A percentile compares a stretch with the other conserved stretches of the same genome.
phyloP scores from a whole-genome alignment of 192 early-diverging fungal species.

The Coemansia aciculifera region DNA sequence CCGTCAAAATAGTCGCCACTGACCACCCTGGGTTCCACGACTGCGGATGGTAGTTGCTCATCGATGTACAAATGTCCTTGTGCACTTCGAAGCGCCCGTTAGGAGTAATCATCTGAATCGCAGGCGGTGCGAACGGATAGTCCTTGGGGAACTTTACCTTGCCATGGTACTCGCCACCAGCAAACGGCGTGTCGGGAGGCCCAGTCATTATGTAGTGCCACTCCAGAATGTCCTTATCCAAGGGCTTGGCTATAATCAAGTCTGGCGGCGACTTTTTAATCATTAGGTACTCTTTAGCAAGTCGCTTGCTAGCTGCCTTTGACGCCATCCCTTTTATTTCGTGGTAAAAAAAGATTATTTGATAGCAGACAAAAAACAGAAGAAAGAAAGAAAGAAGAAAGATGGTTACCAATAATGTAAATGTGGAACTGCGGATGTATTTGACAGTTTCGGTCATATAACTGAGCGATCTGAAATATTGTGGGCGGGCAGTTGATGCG shows the following conservation, averaged over 20 bases:
- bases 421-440: neutral
- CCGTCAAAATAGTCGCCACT: conserved; percentile 86
- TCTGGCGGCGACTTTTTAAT: conserved; percentile 80
- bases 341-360: neutral
- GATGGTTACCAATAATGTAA: neutral
- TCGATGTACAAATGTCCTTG: conserved; percentile 93
- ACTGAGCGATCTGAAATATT: neutral
- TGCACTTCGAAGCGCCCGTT: conserved; percentile 89
- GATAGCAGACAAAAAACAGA: neutral
- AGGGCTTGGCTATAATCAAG: conserved; percentile 86
- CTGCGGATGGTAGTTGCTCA: conserved; percentile 93
- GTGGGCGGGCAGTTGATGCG: neutral
- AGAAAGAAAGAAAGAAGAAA: neutral
- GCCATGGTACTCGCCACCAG: conserved; percentile 87
- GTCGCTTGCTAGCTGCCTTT: conserved; percentile 70
- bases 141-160: conserved; percentile 89
- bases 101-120: conserved; percentile 75
- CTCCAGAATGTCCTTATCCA: conserved; percentile 94
- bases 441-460: neutral
- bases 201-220: conserved; percentile 97
- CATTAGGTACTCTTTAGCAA: conserved; percentile 75
- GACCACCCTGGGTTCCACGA: conserved; percentile 98
- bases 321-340: conserved; percentile 60
- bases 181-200: conserved; percentile 82
- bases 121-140: conserved; percentile 92